Conservation (phyloP, 108 stramenopile species). For the Skeletonema menzelii region DNA sequence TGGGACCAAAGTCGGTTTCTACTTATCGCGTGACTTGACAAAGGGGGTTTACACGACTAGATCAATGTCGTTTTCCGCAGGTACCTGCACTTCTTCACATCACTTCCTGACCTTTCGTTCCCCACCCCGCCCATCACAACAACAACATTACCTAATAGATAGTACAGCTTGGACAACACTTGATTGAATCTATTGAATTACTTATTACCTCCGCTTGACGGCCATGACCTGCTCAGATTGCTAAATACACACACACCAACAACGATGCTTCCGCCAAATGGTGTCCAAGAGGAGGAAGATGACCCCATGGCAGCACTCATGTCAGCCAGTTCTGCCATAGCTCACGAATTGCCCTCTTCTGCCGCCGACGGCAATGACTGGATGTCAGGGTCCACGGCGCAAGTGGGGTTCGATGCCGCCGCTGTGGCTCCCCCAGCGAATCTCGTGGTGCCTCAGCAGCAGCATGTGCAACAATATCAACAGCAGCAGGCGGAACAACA, state of each 20-base stretch:
- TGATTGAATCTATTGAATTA: too few relatives aligned
- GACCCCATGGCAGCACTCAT: conserved; percentile 18
- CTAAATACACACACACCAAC: background rate
- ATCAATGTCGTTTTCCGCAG: too few relatives aligned
- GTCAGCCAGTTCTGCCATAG: conserved; percentile 13
- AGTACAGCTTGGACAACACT: too few relatives aligned
- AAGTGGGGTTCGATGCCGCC: background rate
- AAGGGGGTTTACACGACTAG: too few relatives aligned
- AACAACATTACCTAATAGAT: too few relatives aligned
- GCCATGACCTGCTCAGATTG: background rate
- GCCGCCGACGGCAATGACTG: background rate
- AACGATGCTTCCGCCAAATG: background rate
- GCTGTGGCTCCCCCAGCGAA: background rate
- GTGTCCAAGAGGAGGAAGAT: background rate
- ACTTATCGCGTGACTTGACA: too few relatives aligned
- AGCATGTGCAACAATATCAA: background rate
- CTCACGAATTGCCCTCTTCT: background rate
- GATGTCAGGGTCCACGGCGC: background rate
- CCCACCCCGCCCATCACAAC: too few relatives aligned
- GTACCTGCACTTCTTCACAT: too few relatives aligned
- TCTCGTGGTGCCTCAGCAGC: background rate
- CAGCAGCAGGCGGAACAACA: background rate
- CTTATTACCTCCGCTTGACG: too few relatives aligned
- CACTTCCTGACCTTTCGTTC: too few relatives aligned
- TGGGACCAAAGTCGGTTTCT: too few relatives aligned